Conservation (phyloP, 176 grass and related monocot genomes). For the Musa schizocarpa region DNA sequence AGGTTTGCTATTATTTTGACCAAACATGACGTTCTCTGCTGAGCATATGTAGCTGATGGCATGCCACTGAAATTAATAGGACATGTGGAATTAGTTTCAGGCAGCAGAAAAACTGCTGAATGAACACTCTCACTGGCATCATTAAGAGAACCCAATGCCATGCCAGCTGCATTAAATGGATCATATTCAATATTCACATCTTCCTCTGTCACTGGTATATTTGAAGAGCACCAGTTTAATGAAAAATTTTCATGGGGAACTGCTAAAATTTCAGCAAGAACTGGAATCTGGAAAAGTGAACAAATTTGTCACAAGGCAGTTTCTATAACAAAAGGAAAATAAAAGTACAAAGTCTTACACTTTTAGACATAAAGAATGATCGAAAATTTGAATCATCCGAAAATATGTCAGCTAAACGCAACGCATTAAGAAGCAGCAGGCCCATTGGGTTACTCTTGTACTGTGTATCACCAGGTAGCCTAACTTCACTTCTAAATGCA, state of each 20-base stretch:
- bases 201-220: conserved; percentile 61
- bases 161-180: conserved; percentile 56
- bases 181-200: conserved; percentile 92
- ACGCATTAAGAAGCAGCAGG: conserved; percentile 68
- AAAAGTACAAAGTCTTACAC: conserved; percentile 39
- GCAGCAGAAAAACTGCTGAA: conserved; percentile 35
- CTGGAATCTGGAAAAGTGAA: conserved; percentile 58
- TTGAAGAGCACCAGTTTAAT: conserved; percentile 74
- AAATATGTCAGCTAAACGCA: conserved; percentile 87
- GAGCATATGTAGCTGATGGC: conserved; percentile 57
- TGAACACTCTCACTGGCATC: conserved; percentile 13
- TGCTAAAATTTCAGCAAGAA: conserved; percentile 78
- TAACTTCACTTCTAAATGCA: conserved; percentile 56
- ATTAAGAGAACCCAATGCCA: conserved; percentile 36
- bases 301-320: conserved; percentile 2
- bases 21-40: conserved; percentile 84
- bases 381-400: conserved; percentile 97
- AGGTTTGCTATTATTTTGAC: conserved; percentile 98
- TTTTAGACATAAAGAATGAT: conserved; percentile 76
- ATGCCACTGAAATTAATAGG: conserved; percentile 42
- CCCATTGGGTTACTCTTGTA: conserved; percentile 50
- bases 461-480: conserved; percentile 19
- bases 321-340: conserved; percentile 1
- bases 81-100: conserved; percentile 50
- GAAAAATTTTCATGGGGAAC: conserved; percentile 71